Evolutionary conservation across 192 early-diverging fungal genomes (phyloP), one percentile per base, ranked within the genome.

Genomic region (Entophlyctis helioformis): DNA sequence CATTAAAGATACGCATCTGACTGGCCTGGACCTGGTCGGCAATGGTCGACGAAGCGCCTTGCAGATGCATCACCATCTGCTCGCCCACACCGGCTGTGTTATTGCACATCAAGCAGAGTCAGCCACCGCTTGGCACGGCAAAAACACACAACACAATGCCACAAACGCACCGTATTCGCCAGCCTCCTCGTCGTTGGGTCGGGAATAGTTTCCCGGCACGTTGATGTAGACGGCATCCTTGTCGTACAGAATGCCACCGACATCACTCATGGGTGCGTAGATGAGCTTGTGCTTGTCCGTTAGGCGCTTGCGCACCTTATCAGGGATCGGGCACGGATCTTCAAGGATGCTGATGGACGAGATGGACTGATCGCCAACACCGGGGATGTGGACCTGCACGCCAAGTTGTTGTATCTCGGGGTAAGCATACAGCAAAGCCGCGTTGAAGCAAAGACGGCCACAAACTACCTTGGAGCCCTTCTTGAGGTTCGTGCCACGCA

Each of bases 141-240:
- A n/a, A n/a, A n/a, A n/a, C n/a, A n/a, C n/a, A n/a, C n/a, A n/a
- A n/a, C n/a, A n/a, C n/a, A n/a, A n/a, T n/a, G n/a, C n/a, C n/a
- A n/a, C n/a, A n/a, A n/a, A n/a, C n/a, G 6, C 38, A 18, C 43
- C 57, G 11, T 64, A 52, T 53, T 74, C 63, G 26, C 69, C 77
- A 24, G 51, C 78, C 61, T 59, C 66, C 42, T 67, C 73, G 29
- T 72, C 35, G 15, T 48, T 53, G 13, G 63, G 53, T 3, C 50
- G 57, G 23, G 57, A 59, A 33, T 61, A 65, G 48, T 73, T 69
- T 31, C 89, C 92, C 23, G 87, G 86, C 18, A 98, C 83, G 44
- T 94, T 88, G 54, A 98, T 94, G 55, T 98, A 98, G 19, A 98
- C 89, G 5, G 92, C 96, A 69, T 98, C 96, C 64, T 91, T 95